A percentile compares a stretch with the other conserved stretches of the same genome.
Conservation (phyloP, 441 rosid species). For the Iberis amara region DNA sequence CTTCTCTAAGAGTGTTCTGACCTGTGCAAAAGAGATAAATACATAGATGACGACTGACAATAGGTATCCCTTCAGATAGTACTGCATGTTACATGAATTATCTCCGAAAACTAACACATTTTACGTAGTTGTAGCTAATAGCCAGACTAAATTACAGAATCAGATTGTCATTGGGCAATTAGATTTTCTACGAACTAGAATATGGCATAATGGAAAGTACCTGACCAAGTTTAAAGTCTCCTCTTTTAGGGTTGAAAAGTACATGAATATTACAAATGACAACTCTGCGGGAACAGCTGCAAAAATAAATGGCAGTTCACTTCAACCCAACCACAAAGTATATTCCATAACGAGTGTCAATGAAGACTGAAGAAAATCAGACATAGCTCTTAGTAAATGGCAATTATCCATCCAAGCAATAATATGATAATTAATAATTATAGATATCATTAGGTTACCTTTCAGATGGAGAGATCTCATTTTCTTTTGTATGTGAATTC, state of each 20-base stretch:
- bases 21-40: constrained; percentile 38
- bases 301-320: constrained; percentile 26
- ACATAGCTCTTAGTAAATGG: constrained; percentile 3
- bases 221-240: constrained; percentile 96
- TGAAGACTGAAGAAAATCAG: constrained; percentile 13
- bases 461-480: constrained; percentile 34
- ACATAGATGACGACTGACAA: constrained; percentile 11
- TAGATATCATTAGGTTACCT: constrained; percentile 39
- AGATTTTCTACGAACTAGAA: neutral
- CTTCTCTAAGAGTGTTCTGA: constrained; percentile 66
- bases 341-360: constrained; percentile 6
- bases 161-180: neutral
- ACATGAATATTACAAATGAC: constrained; percentile 88
- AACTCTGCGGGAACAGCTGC: constrained; percentile 59
- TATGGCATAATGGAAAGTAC: constrained; percentile 35
- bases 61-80: neutral
- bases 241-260: constrained; percentile 90
- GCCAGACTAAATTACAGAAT: neutral
- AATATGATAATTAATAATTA: constrained; percentile 10
- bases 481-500: constrained; percentile 33
- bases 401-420: neutral
- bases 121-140: constrained; percentile 2
- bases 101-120: neutral
- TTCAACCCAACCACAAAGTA: constrained; percentile 15
- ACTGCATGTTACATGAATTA: constrained; percentile 8